These are phyloP conservation scores for Ogataea chonburiensis DNA, from an alignment of 805 yeast species.

Conservation along the genomic window DNA sequence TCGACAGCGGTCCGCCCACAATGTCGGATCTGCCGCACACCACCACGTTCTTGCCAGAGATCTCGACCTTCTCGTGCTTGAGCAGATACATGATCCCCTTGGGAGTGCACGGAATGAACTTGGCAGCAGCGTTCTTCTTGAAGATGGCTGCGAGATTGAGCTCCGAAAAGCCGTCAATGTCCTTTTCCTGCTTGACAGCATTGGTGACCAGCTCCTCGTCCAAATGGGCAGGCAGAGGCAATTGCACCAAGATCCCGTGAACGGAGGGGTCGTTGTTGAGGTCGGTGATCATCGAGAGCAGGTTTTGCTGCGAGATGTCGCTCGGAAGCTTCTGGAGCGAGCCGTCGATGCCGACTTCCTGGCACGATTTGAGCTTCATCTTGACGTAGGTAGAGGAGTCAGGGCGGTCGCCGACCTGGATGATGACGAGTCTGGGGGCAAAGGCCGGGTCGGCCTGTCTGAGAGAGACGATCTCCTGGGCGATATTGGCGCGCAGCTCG, in stretches of 20 bases:
- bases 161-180: conserved; percentile 93
- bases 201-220: conserved; percentile 79
- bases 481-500: conserved; percentile 49
- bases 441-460: conserved; percentile 49
- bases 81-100: conserved; percentile 84
- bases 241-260: conserved; percentile 86
- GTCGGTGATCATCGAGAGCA: conserved; percentile 55
- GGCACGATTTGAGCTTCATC: conserved; percentile 88
- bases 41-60: conserved; percentile 82
- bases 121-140: conserved; percentile 80
- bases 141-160: conserved; percentile 87
- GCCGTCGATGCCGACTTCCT: conserved; percentile 75
- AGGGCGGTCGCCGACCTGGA: conserved; percentile 88
- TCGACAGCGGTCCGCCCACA: conserved; percentile 92
- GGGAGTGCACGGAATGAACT: conserved; percentile 92
- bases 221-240: conserved; percentile 81
- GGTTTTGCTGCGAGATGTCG: conserved; percentile 54
- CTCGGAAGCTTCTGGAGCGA: conserved; percentile 64
- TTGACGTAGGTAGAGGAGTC: conserved; percentile 90
- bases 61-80: conserved; percentile 60
- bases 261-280: conserved; percentile 74
- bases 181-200: conserved; percentile 78
- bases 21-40: conserved; percentile 95
- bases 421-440: conserved; percentile 73
- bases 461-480: conserved; percentile 46